Conservation (phyloP, 2,329 filamentous ascomycete species). For the Colletotrichum tofieldiae region DNA sequence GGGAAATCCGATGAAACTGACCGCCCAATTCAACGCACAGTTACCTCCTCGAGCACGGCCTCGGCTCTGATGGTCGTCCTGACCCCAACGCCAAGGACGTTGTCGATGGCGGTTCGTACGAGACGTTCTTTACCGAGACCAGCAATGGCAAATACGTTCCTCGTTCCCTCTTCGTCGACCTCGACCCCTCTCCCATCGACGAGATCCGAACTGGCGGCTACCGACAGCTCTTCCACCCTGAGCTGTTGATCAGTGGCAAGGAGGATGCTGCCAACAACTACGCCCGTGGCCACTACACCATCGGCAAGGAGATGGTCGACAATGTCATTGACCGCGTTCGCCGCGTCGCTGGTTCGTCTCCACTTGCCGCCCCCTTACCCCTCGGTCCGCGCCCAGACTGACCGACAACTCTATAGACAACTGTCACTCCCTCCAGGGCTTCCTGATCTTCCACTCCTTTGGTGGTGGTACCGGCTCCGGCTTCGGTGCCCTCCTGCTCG, state of each 20-base stretch:
- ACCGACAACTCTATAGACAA: conserved; percentile 67
- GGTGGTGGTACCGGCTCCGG: conserved; percentile 81
- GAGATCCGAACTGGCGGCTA: conserved; percentile 80
- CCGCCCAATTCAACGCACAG: conserved; percentile 55
- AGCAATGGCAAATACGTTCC: conserved; percentile 81
- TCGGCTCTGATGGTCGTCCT: conserved; percentile 75
- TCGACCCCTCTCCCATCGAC: conserved; percentile 81
- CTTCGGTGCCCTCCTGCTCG: conserved; percentile 80
- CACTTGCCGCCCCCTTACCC: neutral
- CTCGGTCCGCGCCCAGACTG: conserved; percentile 37
- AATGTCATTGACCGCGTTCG: conserved; percentile 79
- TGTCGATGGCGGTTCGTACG: conserved; percentile 75
- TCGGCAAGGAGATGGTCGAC: conserved; percentile 84
- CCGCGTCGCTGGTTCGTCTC: conserved; percentile 74
- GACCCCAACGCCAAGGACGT: conserved; percentile 74
- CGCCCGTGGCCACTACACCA: conserved; percentile 82
- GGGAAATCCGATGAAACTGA: conserved; percentile 46
- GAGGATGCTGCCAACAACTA: conserved; percentile 86
- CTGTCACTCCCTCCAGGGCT: conserved; percentile 81
- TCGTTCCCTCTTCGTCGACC: conserved; percentile 80
- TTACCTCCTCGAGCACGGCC: conserved; percentile 81
- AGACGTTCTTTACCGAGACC: conserved; percentile 83
- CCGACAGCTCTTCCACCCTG: conserved; percentile 80
- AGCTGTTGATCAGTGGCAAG: conserved; percentile 81
- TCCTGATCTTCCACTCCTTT: conserved; percentile 83